These are phyloP conservation scores for Barnettozyma siamensis DNA, from an alignment of 805 yeast species.

Conservation along the genomic window DNA sequence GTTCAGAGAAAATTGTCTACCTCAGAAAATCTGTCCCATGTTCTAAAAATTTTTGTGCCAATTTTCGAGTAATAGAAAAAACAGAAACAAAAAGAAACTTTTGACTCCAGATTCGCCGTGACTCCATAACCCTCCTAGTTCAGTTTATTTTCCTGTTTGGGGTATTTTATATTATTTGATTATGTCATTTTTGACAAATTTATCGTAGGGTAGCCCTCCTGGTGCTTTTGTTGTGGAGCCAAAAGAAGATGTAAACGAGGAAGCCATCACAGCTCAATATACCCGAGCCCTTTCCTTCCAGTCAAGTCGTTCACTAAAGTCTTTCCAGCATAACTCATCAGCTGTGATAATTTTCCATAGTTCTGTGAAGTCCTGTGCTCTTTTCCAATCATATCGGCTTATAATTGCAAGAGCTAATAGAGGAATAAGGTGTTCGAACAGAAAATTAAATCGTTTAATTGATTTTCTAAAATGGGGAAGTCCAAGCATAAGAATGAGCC, in stretches of 20 bases:
- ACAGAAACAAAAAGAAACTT: background rate
- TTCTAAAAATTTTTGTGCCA: conserved; percentile 3
- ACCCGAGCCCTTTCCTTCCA: background rate
- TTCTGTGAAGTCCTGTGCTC: no score
- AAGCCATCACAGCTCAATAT: background rate
- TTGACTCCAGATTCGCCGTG: no score
- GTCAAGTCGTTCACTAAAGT: no score
- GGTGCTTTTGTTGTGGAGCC: background rate
- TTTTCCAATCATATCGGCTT: no score
- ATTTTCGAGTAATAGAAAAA: background rate
- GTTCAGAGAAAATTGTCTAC: background rate
- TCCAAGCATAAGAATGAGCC: conserved; percentile 15
- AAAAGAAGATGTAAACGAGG: background rate
- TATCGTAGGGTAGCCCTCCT: background rate
- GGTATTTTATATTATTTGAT: no score
- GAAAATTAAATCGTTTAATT: background rate
- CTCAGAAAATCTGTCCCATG: background rate
- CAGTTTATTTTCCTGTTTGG: background rate
- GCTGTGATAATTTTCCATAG: no score
- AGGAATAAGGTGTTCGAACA: no score
- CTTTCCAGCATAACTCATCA: no score
- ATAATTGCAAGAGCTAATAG: no score
- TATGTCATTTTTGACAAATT: background rate
- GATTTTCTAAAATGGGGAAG: conserved; percentile 12
- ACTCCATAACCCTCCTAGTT: no score